Percentiles rank a stretch among this genome's conserved stretches.
Conservation (phyloP, 176 grass and related monocot species). For the Juncus inflexus region DNA sequence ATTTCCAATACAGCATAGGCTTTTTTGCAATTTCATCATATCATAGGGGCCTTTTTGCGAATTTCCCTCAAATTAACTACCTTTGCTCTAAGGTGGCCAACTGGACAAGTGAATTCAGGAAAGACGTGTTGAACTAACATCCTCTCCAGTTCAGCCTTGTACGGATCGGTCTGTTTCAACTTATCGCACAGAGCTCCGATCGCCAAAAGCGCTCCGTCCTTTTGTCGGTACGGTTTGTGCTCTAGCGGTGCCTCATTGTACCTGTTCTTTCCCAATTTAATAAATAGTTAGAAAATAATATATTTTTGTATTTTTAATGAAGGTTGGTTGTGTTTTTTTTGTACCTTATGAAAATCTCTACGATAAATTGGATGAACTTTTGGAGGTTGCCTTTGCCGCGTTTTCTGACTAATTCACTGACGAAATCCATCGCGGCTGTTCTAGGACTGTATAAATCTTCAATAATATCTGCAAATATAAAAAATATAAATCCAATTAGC, state of each 20-base stretch:
- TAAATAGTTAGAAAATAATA: slow-evolving; percentile 19
- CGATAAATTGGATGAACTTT: slow-evolving; percentile 92
- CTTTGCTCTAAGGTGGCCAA: slow-evolving; percentile 82
- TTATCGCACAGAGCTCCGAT: slow-evolving; percentile 92
- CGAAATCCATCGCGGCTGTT: slow-evolving; percentile 92
- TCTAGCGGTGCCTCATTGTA: slow-evolving; percentile 59
- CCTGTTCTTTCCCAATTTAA: slow-evolving; percentile 32
- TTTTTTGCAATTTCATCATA: no score
- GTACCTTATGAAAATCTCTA: slow-evolving; percentile 73
- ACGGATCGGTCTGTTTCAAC: slow-evolving; percentile 82
- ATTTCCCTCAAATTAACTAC: slow-evolving; percentile 17
- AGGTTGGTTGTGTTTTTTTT: slow-evolving; percentile 4
- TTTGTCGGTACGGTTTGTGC: slow-evolving; percentile 68
- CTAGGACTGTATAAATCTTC: slow-evolving; percentile 92
- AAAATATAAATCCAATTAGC: slow-evolving; percentile 1
- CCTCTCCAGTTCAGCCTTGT: slow-evolving; percentile 66
- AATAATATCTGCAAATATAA: slow-evolving; percentile 61
- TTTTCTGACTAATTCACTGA: slow-evolving; percentile 91
- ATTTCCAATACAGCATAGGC: no score
- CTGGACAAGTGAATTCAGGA: slow-evolving; percentile 57
- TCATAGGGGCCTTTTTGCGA: no score
- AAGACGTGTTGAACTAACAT: slow-evolving; percentile 87
- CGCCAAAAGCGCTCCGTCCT: slow-evolving; percentile 92
- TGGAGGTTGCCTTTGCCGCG: slow-evolving; percentile 77
- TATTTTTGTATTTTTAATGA: slow-evolving; percentile 8